Evolutionary conservation across 371 early-diverging fungal species (phyloP).

Genomic region (Mucor saturninus): DNA sequence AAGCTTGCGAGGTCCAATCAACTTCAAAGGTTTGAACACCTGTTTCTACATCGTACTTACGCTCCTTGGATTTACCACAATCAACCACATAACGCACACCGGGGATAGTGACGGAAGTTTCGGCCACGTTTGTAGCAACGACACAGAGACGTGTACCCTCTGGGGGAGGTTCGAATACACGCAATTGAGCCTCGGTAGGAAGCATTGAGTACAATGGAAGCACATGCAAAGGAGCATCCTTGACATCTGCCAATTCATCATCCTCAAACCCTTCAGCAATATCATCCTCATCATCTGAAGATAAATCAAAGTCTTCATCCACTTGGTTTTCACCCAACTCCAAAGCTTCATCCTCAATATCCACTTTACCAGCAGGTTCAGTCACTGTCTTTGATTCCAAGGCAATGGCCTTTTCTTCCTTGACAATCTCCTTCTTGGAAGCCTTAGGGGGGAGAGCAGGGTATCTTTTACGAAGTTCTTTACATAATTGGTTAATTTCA

Average conservation of each 20-base stretch:
- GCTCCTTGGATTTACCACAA: conserved; percentile 94
- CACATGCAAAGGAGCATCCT: conserved; percentile 74
- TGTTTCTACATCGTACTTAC: conserved; percentile 78
- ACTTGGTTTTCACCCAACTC: conserved; percentile 61
- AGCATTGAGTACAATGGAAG: conserved; percentile 93
- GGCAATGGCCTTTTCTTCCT: conserved; percentile 44
- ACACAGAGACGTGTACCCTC: conserved; percentile 92
- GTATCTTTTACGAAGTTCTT: conserved; percentile 72
- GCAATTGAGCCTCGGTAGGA: conserved; percentile 87
- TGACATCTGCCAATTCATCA: conserved; percentile 45
- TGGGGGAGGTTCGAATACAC: conserved; percentile 89
- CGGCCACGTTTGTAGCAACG: conserved; percentile 99
- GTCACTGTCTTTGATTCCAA: conserved; percentile 32
- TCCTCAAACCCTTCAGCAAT: conserved; percentile 49
- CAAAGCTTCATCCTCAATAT: conserved; percentile 66
- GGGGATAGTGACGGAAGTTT: conserved; percentile 98
- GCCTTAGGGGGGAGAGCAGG: conserved; percentile 53
- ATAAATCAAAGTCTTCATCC: conserved; percentile 63
- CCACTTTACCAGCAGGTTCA: conserved; percentile 50
- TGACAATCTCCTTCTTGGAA: conserved; percentile 28
- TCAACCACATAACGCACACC: conserved; percentile 98
- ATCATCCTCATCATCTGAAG: conserved; percentile 45
- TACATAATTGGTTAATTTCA: conserved; percentile 84
- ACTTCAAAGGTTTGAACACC: conserved; percentile 89
- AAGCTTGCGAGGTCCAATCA: conserved; percentile 94